Percentiles rank a stretch among this genome's conserved stretches.
Evolutionary conservation across 1,284 basidiomycete genomes (phyloP).

Genomic region (Moniliella sp.): DNA sequence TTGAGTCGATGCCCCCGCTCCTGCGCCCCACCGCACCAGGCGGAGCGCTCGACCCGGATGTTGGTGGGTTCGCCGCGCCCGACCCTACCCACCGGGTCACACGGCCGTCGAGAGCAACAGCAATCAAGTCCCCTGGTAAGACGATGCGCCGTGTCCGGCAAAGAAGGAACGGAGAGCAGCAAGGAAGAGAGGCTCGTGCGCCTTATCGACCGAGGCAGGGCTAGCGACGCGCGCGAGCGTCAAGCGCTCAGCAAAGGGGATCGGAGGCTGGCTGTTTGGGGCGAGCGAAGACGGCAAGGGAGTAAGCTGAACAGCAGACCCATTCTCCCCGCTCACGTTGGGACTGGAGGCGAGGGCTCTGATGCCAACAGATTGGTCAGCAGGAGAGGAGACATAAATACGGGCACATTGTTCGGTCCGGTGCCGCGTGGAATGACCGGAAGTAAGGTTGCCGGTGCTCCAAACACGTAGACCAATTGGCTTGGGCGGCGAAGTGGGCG

Average conservation of each 20-base stretch:
- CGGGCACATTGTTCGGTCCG: neutral
- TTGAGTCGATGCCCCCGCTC: conserved; percentile 3
- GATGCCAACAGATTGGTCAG: neutral
- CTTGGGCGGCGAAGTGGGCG: neutral
- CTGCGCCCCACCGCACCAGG: neutral
- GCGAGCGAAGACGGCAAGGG: neutral
- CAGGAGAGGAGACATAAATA: conserved; percentile 4
- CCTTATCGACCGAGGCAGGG: conserved; percentile 50
- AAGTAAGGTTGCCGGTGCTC: neutral
- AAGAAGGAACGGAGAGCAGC: conserved; percentile 52
- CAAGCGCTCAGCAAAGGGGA: conserved; percentile 36
- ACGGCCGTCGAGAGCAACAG: conserved; percentile 35
- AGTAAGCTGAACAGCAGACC: neutral
- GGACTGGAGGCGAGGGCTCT: neutral
- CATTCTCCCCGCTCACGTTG: neutral
- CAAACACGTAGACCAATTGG: too few species aligned
- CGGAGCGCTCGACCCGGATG: too few species aligned
- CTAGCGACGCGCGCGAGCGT: conserved; percentile 67
- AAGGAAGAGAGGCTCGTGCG: conserved; percentile 52
- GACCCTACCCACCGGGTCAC: neutral
- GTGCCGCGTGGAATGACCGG: neutral
- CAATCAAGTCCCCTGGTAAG: conserved; percentile 59
- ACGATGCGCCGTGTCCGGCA: conserved; percentile 44
- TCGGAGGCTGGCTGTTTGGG: conserved; percentile 11
- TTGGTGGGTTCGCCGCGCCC: neutral